These are phyloP conservation scores for Thelonectria rubi DNA, from an alignment of 2,329 filamentous ascomycete species.

Conservation along the genomic window DNA sequence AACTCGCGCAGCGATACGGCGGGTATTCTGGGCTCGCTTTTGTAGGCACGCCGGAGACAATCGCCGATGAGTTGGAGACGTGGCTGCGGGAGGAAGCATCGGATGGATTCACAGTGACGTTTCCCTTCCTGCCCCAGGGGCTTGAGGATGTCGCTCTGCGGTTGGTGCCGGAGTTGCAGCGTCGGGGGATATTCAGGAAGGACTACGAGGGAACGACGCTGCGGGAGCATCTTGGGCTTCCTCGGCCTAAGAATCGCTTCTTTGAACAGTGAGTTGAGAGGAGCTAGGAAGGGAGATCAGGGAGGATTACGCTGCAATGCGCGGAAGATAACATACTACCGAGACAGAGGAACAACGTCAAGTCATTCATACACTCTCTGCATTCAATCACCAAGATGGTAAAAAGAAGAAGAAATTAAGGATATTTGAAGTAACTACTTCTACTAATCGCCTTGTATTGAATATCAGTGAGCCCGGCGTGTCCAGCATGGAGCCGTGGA, in stretches of 20 bases:
- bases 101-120: constrained; percentile 61
- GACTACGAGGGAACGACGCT: constrained; percentile 63
- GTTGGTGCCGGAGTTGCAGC: constrained; percentile 60
- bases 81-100: constrained; percentile 59
- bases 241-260: constrained; percentile 54
- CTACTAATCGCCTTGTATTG: too few species aligned
- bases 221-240: constrained; percentile 63
- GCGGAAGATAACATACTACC: too few species aligned
- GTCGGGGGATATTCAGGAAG: constrained; percentile 58
- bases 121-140: constrained; percentile 61
- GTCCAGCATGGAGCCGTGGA: too few species aligned
- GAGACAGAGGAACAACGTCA: too few species aligned
- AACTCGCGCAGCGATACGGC: constrained; percentile 60
- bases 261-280: constrained; percentile 34
- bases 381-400: too few species aligned
- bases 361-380: too few species aligned
- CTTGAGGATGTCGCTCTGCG: constrained; percentile 58
- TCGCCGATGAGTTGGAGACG: constrained; percentile 58
- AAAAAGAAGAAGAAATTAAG: too few species aligned
- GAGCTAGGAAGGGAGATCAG: too few species aligned
- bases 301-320: too few species aligned
- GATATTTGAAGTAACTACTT: too few species aligned
- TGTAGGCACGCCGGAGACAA: constrained; percentile 57
- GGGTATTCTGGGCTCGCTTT: constrained; percentile 61
- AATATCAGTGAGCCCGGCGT: too few species aligned